Evolutionary conservation across 768 basidiomycete species (phyloP).

Genomic region (Russula lepida): DNA sequence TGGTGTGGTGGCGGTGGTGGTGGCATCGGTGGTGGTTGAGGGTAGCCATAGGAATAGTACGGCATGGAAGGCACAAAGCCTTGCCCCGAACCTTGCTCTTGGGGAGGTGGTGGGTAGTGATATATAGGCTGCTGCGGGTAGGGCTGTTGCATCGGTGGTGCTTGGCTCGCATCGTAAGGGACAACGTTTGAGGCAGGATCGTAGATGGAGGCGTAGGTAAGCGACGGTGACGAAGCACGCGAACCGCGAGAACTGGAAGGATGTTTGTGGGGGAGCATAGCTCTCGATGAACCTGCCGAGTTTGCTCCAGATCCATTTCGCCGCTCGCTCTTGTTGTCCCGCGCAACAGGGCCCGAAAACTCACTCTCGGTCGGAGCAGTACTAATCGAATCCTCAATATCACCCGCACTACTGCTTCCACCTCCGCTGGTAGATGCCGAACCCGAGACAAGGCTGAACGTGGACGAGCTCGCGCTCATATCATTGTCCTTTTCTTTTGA

Average conservation of each 20-base stretch:
- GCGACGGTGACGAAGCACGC: constrained; percentile 66
- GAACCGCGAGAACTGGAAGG: constrained; percentile 59
- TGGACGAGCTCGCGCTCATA: constrained; percentile 69
- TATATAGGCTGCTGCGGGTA: constrained; percentile 27
- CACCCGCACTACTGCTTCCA: constrained; percentile 51
- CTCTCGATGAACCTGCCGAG: constrained; percentile 50
- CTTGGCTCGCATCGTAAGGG: constrained; percentile 26
- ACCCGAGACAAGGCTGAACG: constrained; percentile 59
- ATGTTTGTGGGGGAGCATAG: constrained; percentile 43
- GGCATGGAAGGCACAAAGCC: constrained; percentile 20
- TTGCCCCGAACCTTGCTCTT: constrained; percentile 20
- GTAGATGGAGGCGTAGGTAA: constrained; percentile 66
- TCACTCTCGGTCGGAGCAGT: constrained; percentile 77
- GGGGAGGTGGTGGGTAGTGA: constrained; percentile 26
- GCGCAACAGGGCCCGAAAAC: constrained; percentile 53
- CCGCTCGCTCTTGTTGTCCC: constrained; percentile 49
- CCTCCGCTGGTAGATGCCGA: constrained; percentile 52
- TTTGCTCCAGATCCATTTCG: constrained; percentile 35
- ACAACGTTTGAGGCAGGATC: constrained; percentile 40
- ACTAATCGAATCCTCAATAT: constrained; percentile 59
- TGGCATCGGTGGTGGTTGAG: constrained; percentile 2
- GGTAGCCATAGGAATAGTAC: constrained; percentile 17
- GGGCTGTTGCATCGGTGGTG: constrained; percentile 26
- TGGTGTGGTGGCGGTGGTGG: constrained; percentile 11
- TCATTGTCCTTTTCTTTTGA: constrained; percentile 52